Evolutionary conservation across 106 monocot species (phyloP).

Genomic region (Allium sativum): DNA sequence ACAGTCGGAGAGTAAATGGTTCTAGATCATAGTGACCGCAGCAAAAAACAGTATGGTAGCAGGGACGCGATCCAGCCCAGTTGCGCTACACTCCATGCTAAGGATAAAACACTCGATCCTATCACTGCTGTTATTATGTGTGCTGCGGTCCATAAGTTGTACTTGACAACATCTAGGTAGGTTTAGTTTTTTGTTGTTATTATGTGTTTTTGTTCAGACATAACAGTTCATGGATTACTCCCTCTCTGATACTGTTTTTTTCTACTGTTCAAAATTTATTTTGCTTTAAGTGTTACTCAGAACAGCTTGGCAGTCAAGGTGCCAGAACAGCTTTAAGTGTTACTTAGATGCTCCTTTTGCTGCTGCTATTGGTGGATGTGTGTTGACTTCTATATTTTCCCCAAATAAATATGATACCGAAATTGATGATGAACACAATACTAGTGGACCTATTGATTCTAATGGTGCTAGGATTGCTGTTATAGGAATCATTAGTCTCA

Average conservation of each 20-base stretch:
- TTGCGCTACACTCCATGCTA: constrained; percentile 68
- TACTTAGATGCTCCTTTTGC: constrained; percentile 74
- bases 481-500: constrained; percentile 81
- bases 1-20: constrained; percentile 61
- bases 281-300: no score
- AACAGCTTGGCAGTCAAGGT: no score
- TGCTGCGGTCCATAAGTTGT: no score
- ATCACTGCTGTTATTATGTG: constrained; percentile 80
- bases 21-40: constrained; percentile 41
- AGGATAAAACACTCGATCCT: constrained; percentile 62
- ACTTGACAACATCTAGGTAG: no score
- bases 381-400: constrained; percentile 64
- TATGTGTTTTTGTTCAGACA: no score
- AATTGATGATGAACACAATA: constrained; percentile 31
- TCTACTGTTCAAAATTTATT: no score
- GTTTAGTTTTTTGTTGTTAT: no score
- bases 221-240: no score
- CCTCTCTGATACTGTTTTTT: no score
- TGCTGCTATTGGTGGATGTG: constrained; percentile 71
- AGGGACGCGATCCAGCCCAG: constrained; percentile 62
- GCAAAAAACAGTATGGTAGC: constrained; percentile 42
- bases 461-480: constrained; percentile 74
- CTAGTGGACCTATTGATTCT: constrained; percentile 39
- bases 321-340: constrained; percentile 48
- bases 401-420: constrained; percentile 13